Percentiles rank a stretch among this genome's conserved stretches.
Evolutionary conservation across 1,284 basidiomycete genomes (phyloP).

Genomic region (Sporisorium exsertum): DNA sequence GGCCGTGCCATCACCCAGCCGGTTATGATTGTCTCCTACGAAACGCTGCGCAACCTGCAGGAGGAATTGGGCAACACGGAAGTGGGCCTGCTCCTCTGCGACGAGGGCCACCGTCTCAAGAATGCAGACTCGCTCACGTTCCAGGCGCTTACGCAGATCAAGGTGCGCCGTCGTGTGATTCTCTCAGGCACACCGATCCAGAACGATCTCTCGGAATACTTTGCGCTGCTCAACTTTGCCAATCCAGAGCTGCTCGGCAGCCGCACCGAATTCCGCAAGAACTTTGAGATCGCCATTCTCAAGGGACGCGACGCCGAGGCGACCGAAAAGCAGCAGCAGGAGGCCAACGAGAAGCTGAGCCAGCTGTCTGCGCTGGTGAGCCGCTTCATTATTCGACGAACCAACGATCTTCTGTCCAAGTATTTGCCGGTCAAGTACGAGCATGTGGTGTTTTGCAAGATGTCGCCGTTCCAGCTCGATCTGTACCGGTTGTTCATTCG

Average conservation of each 20-base stretch:
- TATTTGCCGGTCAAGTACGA: slow-evolving; percentile 99
- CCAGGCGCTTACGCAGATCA: slow-evolving; percentile 83
- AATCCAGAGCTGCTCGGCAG: slow-evolving; percentile 95
- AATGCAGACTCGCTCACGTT: slow-evolving; percentile 84
- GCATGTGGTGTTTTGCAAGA: slow-evolving; percentile 95
- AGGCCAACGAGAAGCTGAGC: slow-evolving; percentile 90
- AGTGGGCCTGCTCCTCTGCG: slow-evolving; percentile 91
- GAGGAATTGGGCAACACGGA: slow-evolving; percentile 70
- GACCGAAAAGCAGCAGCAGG: slow-evolving; percentile 81
- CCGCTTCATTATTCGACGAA: slow-evolving; percentile 96
- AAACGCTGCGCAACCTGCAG: slow-evolving; percentile 78
- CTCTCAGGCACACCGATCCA: slow-evolving; percentile 97
- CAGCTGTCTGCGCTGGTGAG: slow-evolving; percentile 90
- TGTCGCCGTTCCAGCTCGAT: slow-evolving; percentile 87
- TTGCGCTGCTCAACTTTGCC: slow-evolving; percentile 93
- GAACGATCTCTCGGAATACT: slow-evolving; percentile 97
- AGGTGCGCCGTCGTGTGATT: slow-evolving; percentile 94
- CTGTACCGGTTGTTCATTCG: slow-evolving; percentile 93
- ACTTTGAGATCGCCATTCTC: slow-evolving; percentile 94
- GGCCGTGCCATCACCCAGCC: slow-evolving; percentile 65
- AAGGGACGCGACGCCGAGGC: slow-evolving; percentile 92
- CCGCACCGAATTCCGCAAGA: slow-evolving; percentile 92
- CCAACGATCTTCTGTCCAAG: slow-evolving; percentile 96
- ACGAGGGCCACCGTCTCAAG: slow-evolving; percentile 97
- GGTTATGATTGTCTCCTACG: slow-evolving; percentile 99